Base-by-base conservation (phyloP, 2,329 filamentous ascomycete species). In the Rutstroemia sp. region DNA sequence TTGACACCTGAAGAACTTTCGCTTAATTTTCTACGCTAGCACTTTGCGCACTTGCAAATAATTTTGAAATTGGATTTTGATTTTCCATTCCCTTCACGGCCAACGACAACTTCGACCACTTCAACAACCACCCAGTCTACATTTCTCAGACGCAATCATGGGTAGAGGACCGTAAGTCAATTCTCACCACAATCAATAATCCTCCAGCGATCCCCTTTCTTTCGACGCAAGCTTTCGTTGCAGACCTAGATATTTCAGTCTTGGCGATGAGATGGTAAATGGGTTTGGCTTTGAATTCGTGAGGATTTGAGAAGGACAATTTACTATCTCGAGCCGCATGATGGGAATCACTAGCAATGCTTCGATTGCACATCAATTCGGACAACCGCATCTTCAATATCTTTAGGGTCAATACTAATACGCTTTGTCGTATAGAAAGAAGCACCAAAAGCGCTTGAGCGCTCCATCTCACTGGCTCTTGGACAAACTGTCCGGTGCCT, bases 371-470 rank as follows among this genome's bases (percentile, higher is more conserved):
- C 30, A 10, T 34, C 30, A 12, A 34, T 34, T 34, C 30, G 30
- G 30, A 9, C 9, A 34, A 34, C 12, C 30, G 30, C 30, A 34
- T 34, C 10, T 34, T 10, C 10, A 34, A 34, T 12, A 34, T 12
- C 10, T 34, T 34, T 12, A 34, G 39, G 17, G 17, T 19, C 17
- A n/a, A 42, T 47, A 38, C 56, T 51, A 37, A 58, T 42, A 34
- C 48, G 37, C 42, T 47, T 27, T 12, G n/a, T 63, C 63, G 63
- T 66, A 72, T 73, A 92, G 88, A 79, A 95, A 94, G 86, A 96
- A 96, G 88, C 94, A 99, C 82, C 92, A 97, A 81, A 97, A 99
- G 92, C 92, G 94, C 84, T 85, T 97, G 76, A 94, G 89, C 80
- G 94, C 94, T 76, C 94, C 94, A 75, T 95, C 89, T 77, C 94